Evolutionary conservation across 495 filamentous ascomycete species (phyloP), one percentile per base, ranked within the genome.

Genomic region (Penicillium pulvis): DNA sequence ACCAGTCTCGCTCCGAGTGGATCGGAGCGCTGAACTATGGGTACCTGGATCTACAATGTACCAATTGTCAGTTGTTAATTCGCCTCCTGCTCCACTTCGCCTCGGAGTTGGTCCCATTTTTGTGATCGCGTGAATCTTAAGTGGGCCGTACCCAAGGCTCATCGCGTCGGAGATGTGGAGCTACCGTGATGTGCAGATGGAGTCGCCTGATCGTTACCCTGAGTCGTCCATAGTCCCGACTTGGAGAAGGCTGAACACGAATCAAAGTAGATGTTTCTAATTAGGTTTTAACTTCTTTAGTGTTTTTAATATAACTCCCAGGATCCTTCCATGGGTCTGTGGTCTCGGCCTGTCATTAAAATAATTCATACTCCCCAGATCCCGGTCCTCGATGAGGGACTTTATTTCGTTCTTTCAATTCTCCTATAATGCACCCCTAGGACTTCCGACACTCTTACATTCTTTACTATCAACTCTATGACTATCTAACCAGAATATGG

Each of bases 41-140:
- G 63, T 60, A 62, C 46, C 24, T 61, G 56, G 55, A 68, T 74
- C 65, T 26, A 50, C 47, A 31, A 14, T 33, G 19, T n/a, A 6
- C 47, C 26, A 16, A 31, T 50, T 26, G 47, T 17, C 47, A 31
- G 24, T 17, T n/a, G 12, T 0, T 7, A 23, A 28, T 11, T 24
- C 19, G 45, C 20, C 20, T 24, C 19, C 9, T 12, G 10, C 12
- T 14, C 45, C 45, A 47, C 45, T 24, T 28, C 44, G 35, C 19
- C n/a, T 73, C 72, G 65, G 68, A 30, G 41, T 31, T 64, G 36
- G 47, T 68, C 44, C 72, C 62, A 53, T 28, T 61, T 70, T 62
- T 11, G 65, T 26, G 33, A 52, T 62, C 55, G 58, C 31, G 45
- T 41, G 45, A 58, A 36, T 47, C 24, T n/a, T 19, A 57, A 36